Evolutionary conservation across 768 basidiomycete genomes (phyloP), one percentile per base, ranked within the genome.

Genomic region (Mycena alexandri): DNA sequence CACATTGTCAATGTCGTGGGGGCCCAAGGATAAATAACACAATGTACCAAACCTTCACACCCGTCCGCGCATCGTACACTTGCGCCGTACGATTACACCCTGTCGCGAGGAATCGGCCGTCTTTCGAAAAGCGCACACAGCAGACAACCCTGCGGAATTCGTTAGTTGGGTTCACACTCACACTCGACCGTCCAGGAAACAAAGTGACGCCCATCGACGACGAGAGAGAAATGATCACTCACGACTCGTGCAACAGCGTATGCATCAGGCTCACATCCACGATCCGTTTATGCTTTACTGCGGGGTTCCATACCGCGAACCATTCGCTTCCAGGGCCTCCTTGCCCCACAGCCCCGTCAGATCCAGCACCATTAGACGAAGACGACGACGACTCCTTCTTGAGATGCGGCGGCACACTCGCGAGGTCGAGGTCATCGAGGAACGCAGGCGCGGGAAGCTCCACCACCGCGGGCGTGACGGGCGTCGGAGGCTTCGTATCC

Each of bases 11-110:
- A 34, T 89, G 90, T 25, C 52, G 59, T 52, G 13, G 7, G 9
- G 6, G 65, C 81, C 84, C 71, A 70, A 88, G 87, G 79, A 87
- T 85, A 64, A 84, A 83, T 72, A 87, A 5, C 16, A n/a, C 10
- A 1, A 51, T 88, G 57, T 67, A 92, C 91, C 88, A 90, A 22
- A 88, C 89, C 78, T 90, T 91, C 10, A 74, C 79, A 2, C 92
- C 92, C 4, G 90, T 90, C 79, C 90, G 90, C 24, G 90, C 90
- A 75, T 94, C 93, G 76, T 91, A 94, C 65, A 94, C 91, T 75
- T 93, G 92, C 29, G 92, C 92, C 1, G 91, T 90, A 46, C 91
- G 83, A 79, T 94, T 94, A 79, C 92, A 93, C 16, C 92, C 92
- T 19, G 93, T 93, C 19, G 93, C 92, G 41, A 94, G 84, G 68